Conservation (phyloP, 2,329 filamentous ascomycete genomes). For the Beauveria asiatica region DNA sequence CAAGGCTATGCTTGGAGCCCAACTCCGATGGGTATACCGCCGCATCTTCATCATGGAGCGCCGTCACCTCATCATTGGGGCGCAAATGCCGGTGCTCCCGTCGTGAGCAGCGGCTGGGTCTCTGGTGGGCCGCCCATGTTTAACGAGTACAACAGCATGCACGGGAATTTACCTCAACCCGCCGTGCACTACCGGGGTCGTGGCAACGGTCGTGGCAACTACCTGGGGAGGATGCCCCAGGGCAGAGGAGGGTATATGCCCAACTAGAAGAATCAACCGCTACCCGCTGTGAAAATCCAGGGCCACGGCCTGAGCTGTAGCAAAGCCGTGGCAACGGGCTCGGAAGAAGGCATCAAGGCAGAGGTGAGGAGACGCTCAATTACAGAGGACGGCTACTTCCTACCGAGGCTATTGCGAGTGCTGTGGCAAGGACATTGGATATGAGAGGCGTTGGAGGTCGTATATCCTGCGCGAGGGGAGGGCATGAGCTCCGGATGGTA, state of each 20-base stretch:
- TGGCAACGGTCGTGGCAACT: background rate
- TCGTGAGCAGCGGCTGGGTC: slow-evolving; percentile 8
- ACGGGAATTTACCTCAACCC: background rate
- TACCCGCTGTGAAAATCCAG: background rate
- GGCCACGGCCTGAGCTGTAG: background rate
- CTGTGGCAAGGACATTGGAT: too few relatives aligned
- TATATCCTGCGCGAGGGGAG: too few relatives aligned
- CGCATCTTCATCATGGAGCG: background rate
- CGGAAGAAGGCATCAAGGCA: background rate
- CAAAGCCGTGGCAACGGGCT: too few relatives aligned
- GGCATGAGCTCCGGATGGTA: too few relatives aligned
- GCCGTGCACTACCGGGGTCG: background rate
- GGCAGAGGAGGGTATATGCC: background rate
- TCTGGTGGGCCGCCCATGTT: background rate
- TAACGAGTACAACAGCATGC: background rate
- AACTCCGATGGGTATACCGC: slow-evolving; percentile 1
- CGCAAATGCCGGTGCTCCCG: background rate
- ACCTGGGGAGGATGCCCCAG: background rate
- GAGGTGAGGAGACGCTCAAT: too few relatives aligned
- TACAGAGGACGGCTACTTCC: too few relatives aligned
- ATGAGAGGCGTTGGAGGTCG: too few relatives aligned
- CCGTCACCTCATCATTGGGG: slow-evolving; percentile 3
- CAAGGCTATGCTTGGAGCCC: slow-evolving; percentile 2
- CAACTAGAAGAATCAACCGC: background rate
- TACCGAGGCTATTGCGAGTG: too few relatives aligned